Evolutionary conservation across 2,329 filamentous ascomycete genomes (phyloP).

Genomic region (Macrophomina pseudophaseolina): DNA sequence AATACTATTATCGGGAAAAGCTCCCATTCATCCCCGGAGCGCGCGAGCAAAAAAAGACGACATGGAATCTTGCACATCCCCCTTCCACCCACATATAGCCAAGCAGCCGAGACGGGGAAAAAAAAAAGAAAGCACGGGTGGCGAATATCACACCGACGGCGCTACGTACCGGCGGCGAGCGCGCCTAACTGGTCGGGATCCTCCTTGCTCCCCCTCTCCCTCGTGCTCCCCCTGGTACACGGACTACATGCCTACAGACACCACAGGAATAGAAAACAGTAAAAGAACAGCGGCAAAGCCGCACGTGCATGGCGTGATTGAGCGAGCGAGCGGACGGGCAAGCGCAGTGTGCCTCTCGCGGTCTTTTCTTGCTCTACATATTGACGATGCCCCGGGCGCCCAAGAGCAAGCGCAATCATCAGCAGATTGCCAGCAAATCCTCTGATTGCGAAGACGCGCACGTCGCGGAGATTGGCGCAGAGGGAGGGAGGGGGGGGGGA

Average conservation of each 20-base stretch:
- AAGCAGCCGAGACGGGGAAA: too few species aligned
- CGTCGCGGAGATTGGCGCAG: constrained; percentile 2
- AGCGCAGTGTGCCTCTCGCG: background rate
- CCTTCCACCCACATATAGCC: too few species aligned
- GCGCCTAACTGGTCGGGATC: too few species aligned
- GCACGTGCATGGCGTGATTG: constrained; percentile 19
- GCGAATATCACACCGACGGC: too few species aligned
- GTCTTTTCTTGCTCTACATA: background rate
- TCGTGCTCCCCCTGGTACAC: background rate
- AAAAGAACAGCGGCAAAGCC: background rate
- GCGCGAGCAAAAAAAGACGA: too few species aligned
- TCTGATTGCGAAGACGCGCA: constrained; percentile 1
- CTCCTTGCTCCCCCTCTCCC: background rate
- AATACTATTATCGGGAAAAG: too few species aligned
- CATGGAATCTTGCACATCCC: too few species aligned
- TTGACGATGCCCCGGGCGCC: background rate
- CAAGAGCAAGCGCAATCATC: background rate
- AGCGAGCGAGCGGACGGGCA: background rate
- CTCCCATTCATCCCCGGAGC: too few species aligned
- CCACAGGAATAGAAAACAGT: background rate
- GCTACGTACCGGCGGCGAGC: too few species aligned
- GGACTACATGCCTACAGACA: too few species aligned
- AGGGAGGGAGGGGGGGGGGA: too few species aligned
- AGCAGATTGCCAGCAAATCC: background rate
- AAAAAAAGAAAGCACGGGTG: too few species aligned